phyloP scores from a whole-genome alignment of 371 early-diverging fungal species.

The Syncephalastrum sp. region DNA sequence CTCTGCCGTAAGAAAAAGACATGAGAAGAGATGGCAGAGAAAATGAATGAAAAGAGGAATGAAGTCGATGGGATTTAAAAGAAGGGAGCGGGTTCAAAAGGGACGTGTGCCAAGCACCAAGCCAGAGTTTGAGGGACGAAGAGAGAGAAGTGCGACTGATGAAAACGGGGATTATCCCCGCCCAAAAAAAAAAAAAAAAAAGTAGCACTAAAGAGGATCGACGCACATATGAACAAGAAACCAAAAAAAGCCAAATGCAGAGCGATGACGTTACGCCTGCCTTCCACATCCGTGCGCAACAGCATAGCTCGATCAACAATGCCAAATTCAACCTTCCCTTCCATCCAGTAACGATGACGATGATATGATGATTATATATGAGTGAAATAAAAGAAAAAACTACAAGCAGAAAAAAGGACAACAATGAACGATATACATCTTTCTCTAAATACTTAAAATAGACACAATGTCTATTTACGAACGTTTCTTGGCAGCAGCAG shows the following conservation, averaged over 20 bases:
- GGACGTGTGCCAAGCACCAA: neutral
- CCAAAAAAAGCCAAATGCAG: slow-evolving; percentile 4
- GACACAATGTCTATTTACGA: no score
- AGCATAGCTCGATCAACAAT: neutral
- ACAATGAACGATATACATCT: slow-evolving; percentile 5
- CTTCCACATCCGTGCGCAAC: neutral
- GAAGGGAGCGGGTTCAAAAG: neutral
- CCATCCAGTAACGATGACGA: no score
- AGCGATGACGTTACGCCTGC: neutral
- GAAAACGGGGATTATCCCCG: slow-evolving; percentile 4
- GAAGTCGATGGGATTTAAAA: neutral
- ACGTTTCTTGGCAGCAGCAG: slow-evolving; percentile 3
- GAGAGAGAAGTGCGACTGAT: slow-evolving; percentile 4
- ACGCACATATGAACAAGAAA: neutral
- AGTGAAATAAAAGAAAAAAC: neutral
- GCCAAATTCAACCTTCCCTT: no score
- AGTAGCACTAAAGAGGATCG: neutral
- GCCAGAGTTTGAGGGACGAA: neutral
- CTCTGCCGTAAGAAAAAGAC: slow-evolving; percentile 17
- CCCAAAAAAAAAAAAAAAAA: slow-evolving; percentile 10
- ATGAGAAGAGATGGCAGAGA: slow-evolving; percentile 7
- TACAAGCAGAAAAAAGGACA: neutral
- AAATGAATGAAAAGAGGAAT: neutral
- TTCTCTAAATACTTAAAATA: slow-evolving; percentile 10
- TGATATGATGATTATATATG: no score